A percentile compares a stretch with the other conserved stretches of the same genome.
These are phyloP conservation scores for Alopecurus myosuroides DNA, from an alignment of 176 grass and related monocot genomes.

Conservation along the genomic window DNA sequence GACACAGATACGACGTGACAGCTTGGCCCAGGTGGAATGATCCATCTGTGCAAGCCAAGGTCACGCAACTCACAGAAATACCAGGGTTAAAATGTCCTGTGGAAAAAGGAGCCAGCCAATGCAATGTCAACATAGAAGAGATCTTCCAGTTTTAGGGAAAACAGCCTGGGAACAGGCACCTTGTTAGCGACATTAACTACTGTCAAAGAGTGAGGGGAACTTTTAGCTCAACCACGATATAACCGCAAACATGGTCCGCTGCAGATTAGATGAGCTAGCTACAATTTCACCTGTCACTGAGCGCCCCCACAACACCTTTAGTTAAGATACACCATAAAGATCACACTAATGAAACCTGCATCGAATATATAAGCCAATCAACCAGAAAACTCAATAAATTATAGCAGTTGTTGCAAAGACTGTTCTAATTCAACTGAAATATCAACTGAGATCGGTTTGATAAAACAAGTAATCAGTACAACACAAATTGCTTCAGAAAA, in stretches of 20 bases:
- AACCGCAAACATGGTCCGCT: not conserved
- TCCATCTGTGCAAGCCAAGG: not conserved
- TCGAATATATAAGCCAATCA: not conserved
- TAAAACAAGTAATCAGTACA: not conserved
- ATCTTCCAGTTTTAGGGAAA: not conserved
- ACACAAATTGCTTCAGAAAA: not conserved
- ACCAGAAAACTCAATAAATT: not conserved
- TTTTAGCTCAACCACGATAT: not conserved
- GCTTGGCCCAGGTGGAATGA: not conserved
- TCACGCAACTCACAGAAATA: slow-evolving; percentile 3
- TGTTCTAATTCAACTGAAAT: too few relatives aligned
- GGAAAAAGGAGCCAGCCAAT: slow-evolving; percentile 15
- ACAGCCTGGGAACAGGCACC: not conserved
- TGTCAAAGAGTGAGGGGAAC: not conserved
- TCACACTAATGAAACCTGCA: slow-evolving; percentile 25
- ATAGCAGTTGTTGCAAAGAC: not conserved
- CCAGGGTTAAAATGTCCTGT: slow-evolving; percentile 45
- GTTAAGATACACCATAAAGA: slow-evolving; percentile 11
- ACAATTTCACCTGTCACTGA: not conserved
- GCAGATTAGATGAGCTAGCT: not conserved
- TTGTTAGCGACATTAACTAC: not conserved
- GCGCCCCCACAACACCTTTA: not conserved
- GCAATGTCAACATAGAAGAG: not conserved
- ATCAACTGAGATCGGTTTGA: not conserved
- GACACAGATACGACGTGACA: not conserved